Conservation (phyloP, 257 asterid genomes). For the Plectranthus barbatus region DNA sequence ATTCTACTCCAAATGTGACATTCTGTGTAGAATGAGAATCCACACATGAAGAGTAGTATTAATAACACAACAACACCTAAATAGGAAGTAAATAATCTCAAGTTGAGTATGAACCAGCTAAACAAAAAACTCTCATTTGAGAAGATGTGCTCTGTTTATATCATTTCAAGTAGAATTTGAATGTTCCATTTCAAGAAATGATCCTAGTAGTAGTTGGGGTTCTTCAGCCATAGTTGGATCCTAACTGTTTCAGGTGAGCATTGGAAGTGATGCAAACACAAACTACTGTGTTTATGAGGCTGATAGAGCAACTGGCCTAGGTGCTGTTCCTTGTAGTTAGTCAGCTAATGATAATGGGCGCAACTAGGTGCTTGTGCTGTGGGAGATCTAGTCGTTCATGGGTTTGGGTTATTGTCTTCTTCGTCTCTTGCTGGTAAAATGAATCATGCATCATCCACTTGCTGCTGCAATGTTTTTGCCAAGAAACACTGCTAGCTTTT, state of each 20-base stretch:
- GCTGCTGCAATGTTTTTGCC: background rate
- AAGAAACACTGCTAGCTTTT: too few relatives aligned
- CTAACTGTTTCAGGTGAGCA: constrained; percentile 45
- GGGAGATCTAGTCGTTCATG: constrained; percentile 72
- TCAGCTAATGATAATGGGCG: constrained; percentile 58
- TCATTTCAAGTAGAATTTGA: too few relatives aligned
- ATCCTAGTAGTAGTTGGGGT: too few relatives aligned
- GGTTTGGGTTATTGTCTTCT: constrained; percentile 55
- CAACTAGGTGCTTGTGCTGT: constrained; percentile 67
- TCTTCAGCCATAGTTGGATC: too few relatives aligned
- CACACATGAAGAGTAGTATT: too few relatives aligned
- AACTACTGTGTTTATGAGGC: constrained; percentile 58
- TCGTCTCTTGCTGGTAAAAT: constrained; percentile 72
- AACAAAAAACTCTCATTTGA: too few relatives aligned
- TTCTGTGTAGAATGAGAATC: too few relatives aligned
- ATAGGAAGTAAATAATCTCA: too few relatives aligned
- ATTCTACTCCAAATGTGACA: too few relatives aligned
- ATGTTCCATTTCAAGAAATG: too few relatives aligned
- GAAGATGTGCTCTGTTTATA: background rate
- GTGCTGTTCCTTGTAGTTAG: constrained; percentile 60
- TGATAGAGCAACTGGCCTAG: constrained; percentile 64
- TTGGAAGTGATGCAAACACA: constrained; percentile 16
- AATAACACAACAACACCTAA: too few relatives aligned
- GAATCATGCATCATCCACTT: background rate
- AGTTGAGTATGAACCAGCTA: too few relatives aligned